phyloP scores from a whole-genome alignment of 331 rosid genomes.

The Dryas integrifolia region DNA sequence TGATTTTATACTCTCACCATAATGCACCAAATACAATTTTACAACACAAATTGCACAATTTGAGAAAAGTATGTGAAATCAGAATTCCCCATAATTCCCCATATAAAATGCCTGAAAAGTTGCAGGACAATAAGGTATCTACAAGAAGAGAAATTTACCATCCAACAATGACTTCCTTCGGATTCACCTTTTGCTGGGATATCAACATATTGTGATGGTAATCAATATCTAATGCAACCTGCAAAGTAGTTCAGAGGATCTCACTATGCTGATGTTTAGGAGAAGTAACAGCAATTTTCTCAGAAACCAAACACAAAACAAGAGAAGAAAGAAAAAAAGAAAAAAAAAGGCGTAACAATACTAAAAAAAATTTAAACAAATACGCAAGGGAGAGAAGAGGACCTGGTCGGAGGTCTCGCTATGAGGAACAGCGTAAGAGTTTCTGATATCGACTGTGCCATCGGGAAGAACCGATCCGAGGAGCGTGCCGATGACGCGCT shows the following conservation, averaged over 20 bases:
- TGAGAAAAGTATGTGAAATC: too few relatives aligned
- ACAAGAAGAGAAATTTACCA: conserved; percentile 46
- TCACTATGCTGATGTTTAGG: not conserved
- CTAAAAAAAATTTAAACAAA: not conserved
- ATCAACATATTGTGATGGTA: conserved; percentile 85
- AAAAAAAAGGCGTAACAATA: not conserved
- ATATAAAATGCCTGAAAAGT: not conserved
- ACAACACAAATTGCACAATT: not conserved
- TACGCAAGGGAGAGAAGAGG: not conserved
- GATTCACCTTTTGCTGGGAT: conserved; percentile 91
- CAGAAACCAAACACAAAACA: not conserved
- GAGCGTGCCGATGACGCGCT: conserved; percentile 94
- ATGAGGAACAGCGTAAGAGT: conserved; percentile 97
- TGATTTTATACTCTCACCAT: not conserved
- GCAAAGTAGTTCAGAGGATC: not conserved
- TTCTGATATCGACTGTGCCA: conserved; percentile 85
- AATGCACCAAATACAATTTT: not conserved
- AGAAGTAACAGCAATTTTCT: not conserved
- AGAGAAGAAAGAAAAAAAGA: not conserved
- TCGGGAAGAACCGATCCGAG: conserved; percentile 82
- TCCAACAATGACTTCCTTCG: conserved; percentile 92
- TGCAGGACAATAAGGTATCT: not conserved
- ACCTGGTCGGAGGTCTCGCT: conserved; percentile 73
- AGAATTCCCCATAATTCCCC: not conserved
- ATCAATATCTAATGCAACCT: conserved; percentile 97